Conservation (phyloP, 176 grass and related monocot genomes). For the Oryza brachyantha region DNA sequence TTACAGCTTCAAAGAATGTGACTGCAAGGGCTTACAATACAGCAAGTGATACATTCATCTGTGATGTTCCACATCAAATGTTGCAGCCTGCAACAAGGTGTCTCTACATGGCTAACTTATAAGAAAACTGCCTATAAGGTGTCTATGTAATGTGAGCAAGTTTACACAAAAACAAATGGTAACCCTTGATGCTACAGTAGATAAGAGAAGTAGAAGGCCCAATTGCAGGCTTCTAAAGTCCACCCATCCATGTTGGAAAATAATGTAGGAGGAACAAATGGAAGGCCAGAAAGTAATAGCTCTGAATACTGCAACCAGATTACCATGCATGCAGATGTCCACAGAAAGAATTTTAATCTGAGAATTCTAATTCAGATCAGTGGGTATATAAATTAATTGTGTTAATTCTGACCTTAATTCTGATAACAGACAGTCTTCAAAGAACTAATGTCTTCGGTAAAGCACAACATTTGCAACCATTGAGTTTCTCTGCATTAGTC, state of each 20-base stretch:
- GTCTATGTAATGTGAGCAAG: background rate
- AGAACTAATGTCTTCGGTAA: background rate
- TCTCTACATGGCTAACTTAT: slow-evolving; percentile 6
- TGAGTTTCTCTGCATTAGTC: background rate
- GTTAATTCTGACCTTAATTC: background rate
- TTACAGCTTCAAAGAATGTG: background rate
- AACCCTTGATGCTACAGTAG: background rate
- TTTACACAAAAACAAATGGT: background rate
- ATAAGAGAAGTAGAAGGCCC: background rate
- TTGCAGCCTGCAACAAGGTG: slow-evolving; percentile 13
- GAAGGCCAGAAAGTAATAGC: background rate
- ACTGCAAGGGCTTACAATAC: background rate
- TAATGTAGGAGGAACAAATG: background rate
- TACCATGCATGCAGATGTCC: background rate
- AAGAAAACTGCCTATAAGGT: slow-evolving; percentile 22
- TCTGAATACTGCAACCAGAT: background rate
- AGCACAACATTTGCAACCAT: background rate
- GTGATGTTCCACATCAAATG: background rate
- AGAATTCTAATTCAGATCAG: background rate
- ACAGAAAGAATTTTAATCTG: slow-evolving; percentile 4
- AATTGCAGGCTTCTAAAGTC: background rate
- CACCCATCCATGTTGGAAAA: background rate
- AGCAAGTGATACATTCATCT: background rate
- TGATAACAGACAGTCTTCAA: background rate
- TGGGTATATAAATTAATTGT: background rate